These are phyloP conservation scores for Calonectria multiphialidica DNA, from an alignment of 2,329 filamentous ascomycete genomes.

Conservation along the genomic window DNA sequence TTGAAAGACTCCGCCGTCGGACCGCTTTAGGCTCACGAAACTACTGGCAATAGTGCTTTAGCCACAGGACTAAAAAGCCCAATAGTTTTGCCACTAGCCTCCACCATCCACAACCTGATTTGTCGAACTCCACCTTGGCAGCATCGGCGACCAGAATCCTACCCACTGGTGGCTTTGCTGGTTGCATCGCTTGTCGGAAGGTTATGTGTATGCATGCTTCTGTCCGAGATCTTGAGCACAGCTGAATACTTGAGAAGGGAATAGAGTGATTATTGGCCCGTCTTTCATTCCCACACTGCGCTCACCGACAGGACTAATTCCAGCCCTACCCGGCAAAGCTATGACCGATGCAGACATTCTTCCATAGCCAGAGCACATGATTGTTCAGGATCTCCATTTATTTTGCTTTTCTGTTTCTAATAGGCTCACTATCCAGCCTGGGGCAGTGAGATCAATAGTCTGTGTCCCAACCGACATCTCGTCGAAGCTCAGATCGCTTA, in stretches of 20 bases:
- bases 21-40: not conserved
- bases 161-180: not conserved
- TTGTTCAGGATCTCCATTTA: not conserved
- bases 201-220: constrained; percentile 1
- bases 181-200: not conserved
- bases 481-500: not conserved
- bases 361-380: not conserved
- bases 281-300: not conserved
- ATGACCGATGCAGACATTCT: not conserved
- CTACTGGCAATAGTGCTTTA: not conserved
- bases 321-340: not conserved
- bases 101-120: not conserved
- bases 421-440: no score
- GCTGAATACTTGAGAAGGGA: not conserved
- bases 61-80: not conserved
- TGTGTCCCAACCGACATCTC: not conserved
- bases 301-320: not conserved
- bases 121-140: not conserved
- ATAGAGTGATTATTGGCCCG: not conserved
- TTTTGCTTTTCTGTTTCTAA: not conserved
- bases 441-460: not conserved
- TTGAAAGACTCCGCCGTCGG: not conserved
- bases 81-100: not conserved
- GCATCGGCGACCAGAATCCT: not conserved
- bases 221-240: not conserved